phyloP scores from a whole-genome alignment of 345 rosid species.

The Sonneratia alba region DNA sequence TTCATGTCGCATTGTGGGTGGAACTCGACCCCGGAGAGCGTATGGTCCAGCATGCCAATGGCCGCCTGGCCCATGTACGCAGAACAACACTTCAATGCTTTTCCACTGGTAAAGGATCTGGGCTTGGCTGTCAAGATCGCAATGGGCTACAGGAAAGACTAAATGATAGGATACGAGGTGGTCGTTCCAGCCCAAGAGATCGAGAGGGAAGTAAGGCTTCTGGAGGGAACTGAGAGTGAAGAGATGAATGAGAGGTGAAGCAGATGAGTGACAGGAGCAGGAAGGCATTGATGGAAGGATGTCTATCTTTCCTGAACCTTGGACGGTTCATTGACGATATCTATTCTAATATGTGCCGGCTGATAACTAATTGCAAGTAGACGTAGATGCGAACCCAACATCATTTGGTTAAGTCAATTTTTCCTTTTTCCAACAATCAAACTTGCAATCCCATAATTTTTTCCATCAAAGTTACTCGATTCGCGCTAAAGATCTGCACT shows the following conservation, averaged over 20 bases:
- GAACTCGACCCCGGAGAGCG: constrained; percentile 46
- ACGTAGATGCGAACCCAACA: no score
- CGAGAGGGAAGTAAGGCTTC: constrained; percentile 24
- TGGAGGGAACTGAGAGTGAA: constrained; percentile 27
- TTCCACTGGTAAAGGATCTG: constrained; percentile 29
- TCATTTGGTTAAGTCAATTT: no score
- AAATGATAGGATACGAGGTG: not conserved
- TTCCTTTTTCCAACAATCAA: no score
- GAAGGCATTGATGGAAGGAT: constrained; percentile 30
- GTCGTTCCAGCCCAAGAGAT: constrained; percentile 23
- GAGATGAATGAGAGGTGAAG: constrained; percentile 17
- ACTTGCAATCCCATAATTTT: no score
- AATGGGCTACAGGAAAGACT: constrained; percentile 8
- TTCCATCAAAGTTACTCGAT: no score
- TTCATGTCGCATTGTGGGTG: constrained; percentile 59
- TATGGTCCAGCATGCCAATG: constrained; percentile 42
- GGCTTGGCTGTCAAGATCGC: constrained; percentile 23
- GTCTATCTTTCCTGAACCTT: constrained; percentile 31
- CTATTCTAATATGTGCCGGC: not conserved
- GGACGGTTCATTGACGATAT: constrained; percentile 25
- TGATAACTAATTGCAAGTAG: no score
- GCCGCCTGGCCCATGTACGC: constrained; percentile 45
- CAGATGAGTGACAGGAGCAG: constrained; percentile 23
- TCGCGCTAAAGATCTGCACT: no score
- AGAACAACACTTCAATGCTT: constrained; percentile 53